Conservation (phyloP, 768 basidiomycete genomes). For the Suillus paluster region DNA sequence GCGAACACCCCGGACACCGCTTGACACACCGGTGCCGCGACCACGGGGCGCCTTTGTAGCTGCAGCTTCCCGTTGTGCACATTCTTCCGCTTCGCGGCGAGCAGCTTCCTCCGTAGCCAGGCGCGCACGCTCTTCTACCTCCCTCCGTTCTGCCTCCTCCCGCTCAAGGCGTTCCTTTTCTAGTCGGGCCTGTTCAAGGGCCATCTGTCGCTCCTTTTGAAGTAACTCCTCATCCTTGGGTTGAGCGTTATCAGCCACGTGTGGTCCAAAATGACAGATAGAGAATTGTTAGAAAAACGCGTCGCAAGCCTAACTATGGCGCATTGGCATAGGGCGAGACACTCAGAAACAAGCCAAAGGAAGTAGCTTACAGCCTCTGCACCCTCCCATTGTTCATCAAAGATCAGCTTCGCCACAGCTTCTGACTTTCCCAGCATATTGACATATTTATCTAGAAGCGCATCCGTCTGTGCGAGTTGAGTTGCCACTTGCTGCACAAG, state of each 20-base stretch:
- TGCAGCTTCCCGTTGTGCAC: slow-evolving; percentile 51
- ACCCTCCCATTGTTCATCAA: slow-evolving; percentile 79
- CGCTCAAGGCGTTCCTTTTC: slow-evolving; percentile 37
- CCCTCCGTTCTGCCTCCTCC: slow-evolving; percentile 41
- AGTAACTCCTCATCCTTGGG: slow-evolving; percentile 63
- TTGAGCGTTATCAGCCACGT: neutral
- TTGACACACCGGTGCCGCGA: slow-evolving; percentile 52
- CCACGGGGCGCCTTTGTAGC: slow-evolving; percentile 32
- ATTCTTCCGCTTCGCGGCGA: slow-evolving; percentile 52
- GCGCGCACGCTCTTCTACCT: slow-evolving; percentile 42
- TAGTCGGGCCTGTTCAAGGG: slow-evolving; percentile 27
- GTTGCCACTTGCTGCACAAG: slow-evolving; percentile 58
- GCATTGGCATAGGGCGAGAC: neutral
- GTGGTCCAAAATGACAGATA: neutral
- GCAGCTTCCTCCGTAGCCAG: slow-evolving; percentile 36
- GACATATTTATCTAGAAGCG: slow-evolving; percentile 76
- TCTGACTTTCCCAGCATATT: slow-evolving; percentile 72
- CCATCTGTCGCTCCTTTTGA: slow-evolving; percentile 46
- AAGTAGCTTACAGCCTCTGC: slow-evolving; percentile 62
- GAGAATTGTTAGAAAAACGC: neutral
- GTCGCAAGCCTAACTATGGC: slow-evolving; percentile 1
- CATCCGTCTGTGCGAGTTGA: slow-evolving; percentile 74
- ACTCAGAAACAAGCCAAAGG: neutral
- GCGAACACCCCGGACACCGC: slow-evolving; percentile 71
- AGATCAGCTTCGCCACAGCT: slow-evolving; percentile 65